These are phyloP conservation scores for Inonotus hispidus DNA, from an alignment of 1,284 basidiomycete genomes.

Conservation along the genomic window DNA sequence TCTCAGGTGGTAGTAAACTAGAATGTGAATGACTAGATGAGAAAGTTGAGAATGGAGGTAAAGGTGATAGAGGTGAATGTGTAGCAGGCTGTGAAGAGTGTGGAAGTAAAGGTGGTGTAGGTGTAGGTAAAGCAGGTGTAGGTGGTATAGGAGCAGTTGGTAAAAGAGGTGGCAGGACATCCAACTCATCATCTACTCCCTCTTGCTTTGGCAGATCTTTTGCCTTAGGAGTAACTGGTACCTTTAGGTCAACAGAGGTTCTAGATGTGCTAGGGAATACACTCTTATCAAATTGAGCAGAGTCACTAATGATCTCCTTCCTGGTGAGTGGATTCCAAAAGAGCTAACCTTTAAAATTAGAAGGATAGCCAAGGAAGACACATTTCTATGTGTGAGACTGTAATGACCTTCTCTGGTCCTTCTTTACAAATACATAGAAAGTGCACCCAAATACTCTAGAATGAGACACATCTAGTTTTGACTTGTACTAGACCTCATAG, in stretches of 20 bases:
- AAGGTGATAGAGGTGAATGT: too few relatives aligned
- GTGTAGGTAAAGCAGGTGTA: not conserved
- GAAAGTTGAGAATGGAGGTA: too few relatives aligned
- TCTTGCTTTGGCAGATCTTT: not conserved
- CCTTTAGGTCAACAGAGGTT: not conserved
- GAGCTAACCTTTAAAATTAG: not conserved
- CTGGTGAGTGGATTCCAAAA: not conserved
- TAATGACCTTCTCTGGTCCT: not conserved
- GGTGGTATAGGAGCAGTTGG: not conserved
- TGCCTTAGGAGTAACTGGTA: not conserved
- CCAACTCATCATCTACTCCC: not conserved
- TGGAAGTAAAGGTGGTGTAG: not conserved
- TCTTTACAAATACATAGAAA: not conserved
- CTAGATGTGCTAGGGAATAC: constrained; percentile 27
- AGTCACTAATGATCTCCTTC: constrained; percentile 26
- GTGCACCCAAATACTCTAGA: too few relatives aligned
- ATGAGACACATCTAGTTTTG: too few relatives aligned
- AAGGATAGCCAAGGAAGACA: not conserved
- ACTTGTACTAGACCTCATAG: too few relatives aligned
- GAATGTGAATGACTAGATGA: too few relatives aligned
- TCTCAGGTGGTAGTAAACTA: too few relatives aligned
- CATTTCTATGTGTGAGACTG: not conserved
- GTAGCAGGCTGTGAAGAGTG: too few relatives aligned
- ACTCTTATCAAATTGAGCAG: constrained; percentile 23
- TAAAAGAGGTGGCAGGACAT: not conserved